phyloP scores from a whole-genome alignment of 164 flowering plant genomes.

The Brasenia schreberi region DNA sequence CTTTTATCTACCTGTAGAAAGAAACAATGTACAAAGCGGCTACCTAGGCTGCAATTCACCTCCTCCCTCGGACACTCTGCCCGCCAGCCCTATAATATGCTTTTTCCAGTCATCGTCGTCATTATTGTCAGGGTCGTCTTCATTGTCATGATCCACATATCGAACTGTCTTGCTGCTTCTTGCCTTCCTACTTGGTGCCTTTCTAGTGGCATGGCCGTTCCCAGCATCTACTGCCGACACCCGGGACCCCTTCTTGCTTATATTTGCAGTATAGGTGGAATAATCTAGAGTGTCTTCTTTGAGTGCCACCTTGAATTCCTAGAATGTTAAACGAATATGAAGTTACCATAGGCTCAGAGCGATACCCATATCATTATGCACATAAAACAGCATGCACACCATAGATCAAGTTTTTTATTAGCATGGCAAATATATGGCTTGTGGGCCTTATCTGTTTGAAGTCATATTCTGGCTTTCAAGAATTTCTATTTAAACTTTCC shows the following conservation, averaged over 20 bases:
- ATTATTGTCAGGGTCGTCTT: conserved; percentile 27
- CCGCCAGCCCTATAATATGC: conserved; percentile 4
- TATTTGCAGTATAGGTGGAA: conserved; percentile 52
- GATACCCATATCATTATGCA: too few relatives aligned
- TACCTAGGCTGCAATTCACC: neutral
- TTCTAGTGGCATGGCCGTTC: neutral
- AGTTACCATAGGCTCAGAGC: too few relatives aligned
- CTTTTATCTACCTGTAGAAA: neutral
- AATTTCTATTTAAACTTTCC: too few relatives aligned
- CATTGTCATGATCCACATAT: conserved; percentile 26
- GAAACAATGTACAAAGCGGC: neutral
- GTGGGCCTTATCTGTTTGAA: too few relatives aligned
- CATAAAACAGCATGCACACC: too few relatives aligned
- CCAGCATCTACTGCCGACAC: neutral
- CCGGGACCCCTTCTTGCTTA: conserved; percentile 47
- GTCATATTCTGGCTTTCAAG: too few relatives aligned
- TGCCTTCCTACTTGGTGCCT: conserved; percentile 34
- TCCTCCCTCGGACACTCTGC: neutral
- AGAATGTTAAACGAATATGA: neutral
- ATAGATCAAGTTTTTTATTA: too few relatives aligned
- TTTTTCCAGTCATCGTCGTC: conserved; percentile 36
- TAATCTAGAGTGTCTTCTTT: conserved; percentile 90
- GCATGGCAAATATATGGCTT: too few relatives aligned
- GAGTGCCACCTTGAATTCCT: conserved; percentile 79
- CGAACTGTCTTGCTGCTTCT: conserved; percentile 33